Percentiles rank a stretch among this genome's conserved stretches.
Evolutionary conservation across 805 yeast genomes (phyloP).

Genomic region (Crinitomyces ghanaensis): DNA sequence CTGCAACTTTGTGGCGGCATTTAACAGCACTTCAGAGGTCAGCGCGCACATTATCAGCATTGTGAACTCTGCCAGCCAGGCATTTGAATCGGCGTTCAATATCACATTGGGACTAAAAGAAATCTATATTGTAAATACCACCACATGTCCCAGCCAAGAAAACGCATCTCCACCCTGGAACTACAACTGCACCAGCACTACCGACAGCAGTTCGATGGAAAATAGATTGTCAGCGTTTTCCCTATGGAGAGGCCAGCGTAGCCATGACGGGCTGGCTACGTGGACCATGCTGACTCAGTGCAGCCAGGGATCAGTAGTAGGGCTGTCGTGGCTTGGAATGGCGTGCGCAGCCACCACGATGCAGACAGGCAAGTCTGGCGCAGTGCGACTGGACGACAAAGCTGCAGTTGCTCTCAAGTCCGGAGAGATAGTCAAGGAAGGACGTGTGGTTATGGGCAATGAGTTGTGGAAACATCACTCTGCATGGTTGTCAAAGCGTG

Average conservation of each 20-base stretch:
- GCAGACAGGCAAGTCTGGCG: too few species aligned
- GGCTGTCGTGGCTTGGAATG: conserved; percentile 28
- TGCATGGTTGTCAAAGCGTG: too few species aligned
- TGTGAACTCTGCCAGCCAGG: conserved; percentile 26
- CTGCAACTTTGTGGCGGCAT: conserved; percentile 23
- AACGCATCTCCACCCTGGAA: conserved; percentile 19
- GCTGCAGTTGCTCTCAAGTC: too few species aligned
- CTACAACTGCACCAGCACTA: conserved; percentile 15
- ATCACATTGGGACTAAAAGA: conserved; percentile 25
- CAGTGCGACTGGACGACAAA: too few species aligned
- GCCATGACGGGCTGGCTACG: conserved; percentile 25
- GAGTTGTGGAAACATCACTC: too few species aligned
- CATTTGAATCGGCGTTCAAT: conserved; percentile 27
- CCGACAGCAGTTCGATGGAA: conserved; percentile 13
- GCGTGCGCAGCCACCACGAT: conserved; percentile 20
- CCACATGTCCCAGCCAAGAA: conserved; percentile 17
- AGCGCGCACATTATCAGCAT: conserved; percentile 22
- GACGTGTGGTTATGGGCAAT: too few species aligned
- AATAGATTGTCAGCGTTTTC: conserved; percentile 22
- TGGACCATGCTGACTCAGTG: conserved; percentile 28
- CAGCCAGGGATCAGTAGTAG: conserved; percentile 25
- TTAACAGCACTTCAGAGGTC: conserved; percentile 19
- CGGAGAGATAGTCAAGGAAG: too few species aligned
- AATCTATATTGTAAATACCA: conserved; percentile 20
- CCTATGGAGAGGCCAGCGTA: conserved; percentile 23